phyloP scores from a whole-genome alignment of 1,284 basidiomycete genomes.

The Heterobasidion annosum region DNA sequence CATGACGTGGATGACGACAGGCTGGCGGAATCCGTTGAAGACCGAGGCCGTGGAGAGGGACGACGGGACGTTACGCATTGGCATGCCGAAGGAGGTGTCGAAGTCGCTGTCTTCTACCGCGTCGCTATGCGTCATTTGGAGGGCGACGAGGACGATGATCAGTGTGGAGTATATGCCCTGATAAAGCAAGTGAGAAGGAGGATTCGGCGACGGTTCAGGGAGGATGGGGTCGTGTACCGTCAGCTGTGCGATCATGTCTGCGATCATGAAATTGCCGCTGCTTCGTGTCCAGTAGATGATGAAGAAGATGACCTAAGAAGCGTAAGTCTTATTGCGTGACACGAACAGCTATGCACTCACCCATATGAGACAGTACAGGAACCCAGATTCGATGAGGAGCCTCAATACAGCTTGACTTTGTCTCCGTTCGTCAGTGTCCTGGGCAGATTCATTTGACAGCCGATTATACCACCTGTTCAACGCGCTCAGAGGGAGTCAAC shows the following conservation, averaged over 20 bases:
- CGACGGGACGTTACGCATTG: background rate
- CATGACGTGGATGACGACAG: background rate
- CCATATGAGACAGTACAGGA: slow-evolving; percentile 1
- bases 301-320: background rate
- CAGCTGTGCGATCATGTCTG: slow-evolving; percentile 3
- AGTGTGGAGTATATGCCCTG: slow-evolving; percentile 3
- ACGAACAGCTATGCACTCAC: background rate
- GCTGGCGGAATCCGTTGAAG: background rate
- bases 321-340: background rate
- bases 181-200: background rate
- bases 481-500: too few species aligned
- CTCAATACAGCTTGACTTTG: background rate
- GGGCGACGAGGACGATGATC: slow-evolving; percentile 2
- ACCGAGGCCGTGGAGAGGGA: background rate
- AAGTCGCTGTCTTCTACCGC: background rate
- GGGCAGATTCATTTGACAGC: too few species aligned
- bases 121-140: slow-evolving; percentile 2
- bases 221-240: background rate
- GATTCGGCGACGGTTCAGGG: background rate
- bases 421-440: background rate
- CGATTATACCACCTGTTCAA: too few species aligned
- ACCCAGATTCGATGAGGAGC: slow-evolving; percentile 1
- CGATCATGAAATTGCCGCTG: background rate
- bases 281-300: background rate
- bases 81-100: background rate